Conservation (phyloP, 129 eudicot species). For the Artemisia argyi region DNA sequence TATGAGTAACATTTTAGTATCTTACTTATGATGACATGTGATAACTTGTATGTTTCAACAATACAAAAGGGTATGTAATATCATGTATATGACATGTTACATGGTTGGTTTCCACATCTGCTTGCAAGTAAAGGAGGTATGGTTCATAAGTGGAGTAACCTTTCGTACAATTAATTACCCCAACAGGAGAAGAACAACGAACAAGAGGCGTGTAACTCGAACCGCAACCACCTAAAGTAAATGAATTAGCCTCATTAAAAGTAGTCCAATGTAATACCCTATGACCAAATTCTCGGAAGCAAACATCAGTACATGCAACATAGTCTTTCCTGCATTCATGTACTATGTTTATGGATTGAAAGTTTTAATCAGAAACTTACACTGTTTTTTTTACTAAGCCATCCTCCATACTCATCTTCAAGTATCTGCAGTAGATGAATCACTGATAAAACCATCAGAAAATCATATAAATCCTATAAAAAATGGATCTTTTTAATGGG, state of each 20-base stretch:
- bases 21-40: too few relatives aligned
- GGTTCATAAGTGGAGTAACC: slow-evolving; percentile 66
- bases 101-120: too few relatives aligned
- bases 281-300: slow-evolving; percentile 79
- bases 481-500: too few relatives aligned
- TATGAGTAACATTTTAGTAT: too few relatives aligned
- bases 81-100: too few relatives aligned
- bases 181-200: slow-evolving; percentile 53
- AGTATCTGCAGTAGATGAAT: slow-evolving; percentile 69
- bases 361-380: slow-evolving; percentile 28
- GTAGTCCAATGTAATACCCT: slow-evolving; percentile 76
- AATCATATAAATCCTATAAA: too few relatives aligned
- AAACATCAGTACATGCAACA: slow-evolving; percentile 53
- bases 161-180: slow-evolving; percentile 24
- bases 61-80: too few relatives aligned
- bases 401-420: slow-evolving; percentile 87
- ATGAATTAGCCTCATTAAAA: slow-evolving; percentile 53
- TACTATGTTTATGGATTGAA: slow-evolving; percentile 4
- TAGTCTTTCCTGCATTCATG: slow-evolving; percentile 46
- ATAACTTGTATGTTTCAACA: too few relatives aligned
- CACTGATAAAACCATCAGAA: too few relatives aligned
- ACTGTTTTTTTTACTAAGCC: slow-evolving; percentile 52
- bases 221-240: slow-evolving; percentile 49
- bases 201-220: slow-evolving; percentile 42
- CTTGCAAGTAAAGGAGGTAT: slow-evolving; percentile 23